Base-by-base conservation (phyloP, 176 grass and related monocot genomes). In the Hsuehochloa calcarea region DNA sequence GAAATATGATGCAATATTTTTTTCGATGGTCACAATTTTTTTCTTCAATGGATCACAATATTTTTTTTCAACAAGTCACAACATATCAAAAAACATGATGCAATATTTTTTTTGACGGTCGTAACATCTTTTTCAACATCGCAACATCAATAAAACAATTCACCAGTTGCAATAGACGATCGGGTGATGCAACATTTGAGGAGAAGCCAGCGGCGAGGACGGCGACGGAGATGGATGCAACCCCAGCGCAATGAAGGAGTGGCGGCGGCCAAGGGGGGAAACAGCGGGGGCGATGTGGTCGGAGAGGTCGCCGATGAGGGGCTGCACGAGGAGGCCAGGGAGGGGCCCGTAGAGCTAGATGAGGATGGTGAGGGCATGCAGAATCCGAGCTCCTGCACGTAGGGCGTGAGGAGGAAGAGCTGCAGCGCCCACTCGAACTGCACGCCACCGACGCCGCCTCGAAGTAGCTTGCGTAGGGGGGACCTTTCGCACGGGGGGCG, bases 361-460 rank as follows among this genome's bases (percentile, higher is more conserved):
- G 27, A 97, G 92, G 78, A 90, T 97, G 10, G 94, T 92, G 26
- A 83, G 92, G 59, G 90, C 85, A 80, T 94, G 94, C 34, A 92
- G 89, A 37, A 97, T 92, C 92, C 90, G 22, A 97, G 94, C 85
- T 92, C 94, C 84, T 97, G 92, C 80, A 97, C 94, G 72, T 93
- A 94, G 12, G 92, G 92, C 0, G 92, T 94, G 4, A 97, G 85
- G 54, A 97, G 87, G 8, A 88, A 94, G 50, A 90, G 90, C 81
- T 97, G 90, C 38, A 94, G 88, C 50, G 92, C 94, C 89, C 94
- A 94, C 1, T 90, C 92, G 79, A 92, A 92, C 87, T 97, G 85
- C 90, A 92, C 12, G 94, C 94, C 44, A 92, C 92, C 6, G 92
- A 90, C 23, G 92, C 94, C 55, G 83, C 92, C 3, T n/a, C 88